Evolutionary conservation across 768 basidiomycete genomes (phyloP), one percentile per base, ranked within the genome.

Genomic region (Agrocybe pediades): DNA sequence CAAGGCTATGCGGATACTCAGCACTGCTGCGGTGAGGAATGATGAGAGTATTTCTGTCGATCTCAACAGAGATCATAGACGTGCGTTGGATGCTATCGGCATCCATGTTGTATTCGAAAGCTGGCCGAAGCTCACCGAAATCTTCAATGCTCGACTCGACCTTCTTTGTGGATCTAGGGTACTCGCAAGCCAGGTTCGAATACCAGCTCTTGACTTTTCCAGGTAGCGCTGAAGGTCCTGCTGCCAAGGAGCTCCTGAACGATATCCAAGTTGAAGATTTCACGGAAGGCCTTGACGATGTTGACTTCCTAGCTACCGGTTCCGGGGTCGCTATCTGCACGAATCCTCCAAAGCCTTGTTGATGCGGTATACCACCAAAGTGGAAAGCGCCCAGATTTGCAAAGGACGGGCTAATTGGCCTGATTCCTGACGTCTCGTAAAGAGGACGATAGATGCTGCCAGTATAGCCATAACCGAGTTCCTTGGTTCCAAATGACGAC

Each of bases 401-500:
- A 17, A 49, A 9, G 2, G 48, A 50, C n/a, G n/a, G 49, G 29
- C 49, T 50, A 11, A 29, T 11, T 2, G 54, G 49, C 36, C 54
- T 20, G 13, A 13, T 5, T 36, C 11, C 13, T 11, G 48, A 23
- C 6, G 19, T n/a, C 1, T 24, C 17, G 7, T 43, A 26, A 20
- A 51, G 36, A n/a, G 44, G 55, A 5, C 40, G 25, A 25, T 51
- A 47, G 3, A 42, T 20, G 27, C 41, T 29, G 15, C 49, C 51
- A 36, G 33, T n/a, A 36, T 36, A 36, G 26, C 55, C 51, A 27
- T 43, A 21, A 11, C 39, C 16, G 11, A 23, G 17, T 19, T 46
- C 44, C 29, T 51, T 56, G 7, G 49, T 36, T 9, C 46, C 55
- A 19, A 47, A 56, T 17, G 55, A 11, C 3, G 33, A 56, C 9